Evolutionary conservation across 164 flowering plant genomes (phyloP).

Genomic region (Macadamia integrifolia): DNA sequence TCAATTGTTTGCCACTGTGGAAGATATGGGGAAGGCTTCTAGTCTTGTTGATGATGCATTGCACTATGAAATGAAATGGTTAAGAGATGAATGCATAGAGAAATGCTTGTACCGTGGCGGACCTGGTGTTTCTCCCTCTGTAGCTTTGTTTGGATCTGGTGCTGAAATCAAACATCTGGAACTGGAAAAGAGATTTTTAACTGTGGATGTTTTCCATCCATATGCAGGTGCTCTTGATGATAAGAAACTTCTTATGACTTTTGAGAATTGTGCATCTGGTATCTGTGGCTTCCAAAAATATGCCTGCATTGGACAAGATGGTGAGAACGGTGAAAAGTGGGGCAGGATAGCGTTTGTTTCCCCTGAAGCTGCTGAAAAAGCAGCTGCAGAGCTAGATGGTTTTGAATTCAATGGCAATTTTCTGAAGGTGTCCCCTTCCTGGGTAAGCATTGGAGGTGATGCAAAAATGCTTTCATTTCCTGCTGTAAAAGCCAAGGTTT

Average conservation of each 20-base stretch:
- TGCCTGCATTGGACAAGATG: constrained; percentile 33
- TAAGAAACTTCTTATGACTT: constrained; percentile 56
- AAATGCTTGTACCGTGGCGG: constrained; percentile 62
- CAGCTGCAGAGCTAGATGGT: constrained; percentile 33
- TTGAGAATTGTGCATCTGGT: constrained; percentile 56
- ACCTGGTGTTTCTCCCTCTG: constrained; percentile 41
- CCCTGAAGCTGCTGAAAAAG: constrained; percentile 73
- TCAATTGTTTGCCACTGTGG: constrained; percentile 46
- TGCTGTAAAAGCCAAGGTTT: constrained; percentile 65
- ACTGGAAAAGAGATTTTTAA: constrained; percentile 58
- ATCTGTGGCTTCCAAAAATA: constrained; percentile 55
- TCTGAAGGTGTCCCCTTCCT: constrained; percentile 48
- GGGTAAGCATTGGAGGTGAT: constrained; percentile 38
- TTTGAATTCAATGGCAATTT: constrained; percentile 40
- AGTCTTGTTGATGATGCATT: constrained; percentile 40
- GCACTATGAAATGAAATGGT: constrained; percentile 50
- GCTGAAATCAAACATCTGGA: constrained; percentile 88
- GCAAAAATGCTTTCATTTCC: constrained; percentile 45
- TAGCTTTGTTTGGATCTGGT: constrained; percentile 91
- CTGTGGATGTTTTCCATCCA: constrained; percentile 56
- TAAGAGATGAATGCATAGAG: constrained; percentile 77
- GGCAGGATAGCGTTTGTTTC: constrained; percentile 70
- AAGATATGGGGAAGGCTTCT: constrained; percentile 40
- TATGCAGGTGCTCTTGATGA: constrained; percentile 40
- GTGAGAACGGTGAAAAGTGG: constrained; percentile 54